Evolutionary conservation across 2,329 filamentous ascomycete genomes (phyloP).

Genomic region (Fusarium continuum): DNA sequence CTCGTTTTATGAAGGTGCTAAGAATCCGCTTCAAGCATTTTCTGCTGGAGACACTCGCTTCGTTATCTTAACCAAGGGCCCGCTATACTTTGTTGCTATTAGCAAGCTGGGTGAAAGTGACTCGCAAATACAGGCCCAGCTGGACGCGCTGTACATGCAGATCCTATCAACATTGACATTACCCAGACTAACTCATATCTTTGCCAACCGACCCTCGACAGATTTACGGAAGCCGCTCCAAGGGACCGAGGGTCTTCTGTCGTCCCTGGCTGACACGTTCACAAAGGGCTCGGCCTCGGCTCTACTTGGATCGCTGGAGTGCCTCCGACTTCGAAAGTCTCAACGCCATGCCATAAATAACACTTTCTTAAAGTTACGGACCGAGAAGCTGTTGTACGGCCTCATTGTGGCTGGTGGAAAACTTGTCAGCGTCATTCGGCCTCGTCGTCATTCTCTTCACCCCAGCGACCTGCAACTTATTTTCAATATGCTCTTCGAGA

Average conservation of each 20-base stretch:
- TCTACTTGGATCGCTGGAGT: conserved; percentile 89
- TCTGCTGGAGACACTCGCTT: conserved; percentile 88
- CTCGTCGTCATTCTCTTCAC: conserved; percentile 93
- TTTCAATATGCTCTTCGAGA: conserved; percentile 99
- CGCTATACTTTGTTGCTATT: conserved; percentile 92
- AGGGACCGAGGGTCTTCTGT: conserved; percentile 89
- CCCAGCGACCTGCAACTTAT: conserved; percentile 95
- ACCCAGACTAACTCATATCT: conserved; percentile 85
- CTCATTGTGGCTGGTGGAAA: conserved; percentile 91
- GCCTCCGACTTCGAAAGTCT: conserved; percentile 88
- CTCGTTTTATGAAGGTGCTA: conserved; percentile 87
- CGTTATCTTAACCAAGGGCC: conserved; percentile 83
- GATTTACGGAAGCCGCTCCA: conserved; percentile 90
- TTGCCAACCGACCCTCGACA: conserved; percentile 89
- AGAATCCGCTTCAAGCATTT: conserved; percentile 82
- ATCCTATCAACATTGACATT: conserved; percentile 95
- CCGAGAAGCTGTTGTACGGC: conserved; percentile 86
- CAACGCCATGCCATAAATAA: conserved; percentile 89
- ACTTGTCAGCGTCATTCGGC: conserved; percentile 92
- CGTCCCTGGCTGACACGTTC: conserved; percentile 92
- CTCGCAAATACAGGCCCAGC: conserved; percentile 82
- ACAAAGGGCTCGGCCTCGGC: conserved; percentile 91
- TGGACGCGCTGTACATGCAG: conserved; percentile 97
- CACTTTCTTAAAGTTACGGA: conserved; percentile 80
- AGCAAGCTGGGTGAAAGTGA: conserved; percentile 94